phyloP scores from a whole-genome alignment of 1,139 yeast species.

The Suhomyces coccinellae region DNA sequence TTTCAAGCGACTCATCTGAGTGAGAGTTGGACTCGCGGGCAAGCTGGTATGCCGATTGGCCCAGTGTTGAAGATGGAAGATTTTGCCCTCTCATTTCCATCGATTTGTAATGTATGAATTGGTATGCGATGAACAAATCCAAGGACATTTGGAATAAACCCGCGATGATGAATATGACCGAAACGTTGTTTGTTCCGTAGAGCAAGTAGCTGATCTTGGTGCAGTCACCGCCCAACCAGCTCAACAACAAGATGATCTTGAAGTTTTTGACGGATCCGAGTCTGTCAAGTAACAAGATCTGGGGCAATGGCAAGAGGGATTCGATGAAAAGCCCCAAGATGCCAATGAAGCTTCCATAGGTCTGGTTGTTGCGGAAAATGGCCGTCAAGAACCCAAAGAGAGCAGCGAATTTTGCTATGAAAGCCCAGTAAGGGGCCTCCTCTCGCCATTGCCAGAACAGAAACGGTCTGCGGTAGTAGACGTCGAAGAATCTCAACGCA shows the following conservation, averaged over 20 bases:
- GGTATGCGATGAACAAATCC: conserved; percentile 75
- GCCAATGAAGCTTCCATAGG: conserved; percentile 64
- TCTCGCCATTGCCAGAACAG: conserved; percentile 87
- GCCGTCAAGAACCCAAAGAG: conserved; percentile 46
- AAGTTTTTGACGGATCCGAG: conserved; percentile 75
- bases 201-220: conserved; percentile 72
- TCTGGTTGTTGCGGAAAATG: conserved; percentile 37
- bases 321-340: conserved; percentile 74
- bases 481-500: conserved; percentile 62
- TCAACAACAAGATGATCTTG: conserved; percentile 67
- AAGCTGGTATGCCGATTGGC: neutral
- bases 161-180: conserved; percentile 69
- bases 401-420: conserved; percentile 50
- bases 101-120: conserved; percentile 58
- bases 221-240: conserved; percentile 90
- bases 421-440: conserved; percentile 64
- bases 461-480: conserved; percentile 62
- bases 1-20: conserved; percentile 2
- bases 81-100: conserved; percentile 11
- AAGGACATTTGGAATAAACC: conserved; percentile 79
- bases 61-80: neutral
- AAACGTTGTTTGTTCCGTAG: conserved; percentile 70
- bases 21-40: conserved; percentile 1
- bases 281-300: conserved; percentile 69
- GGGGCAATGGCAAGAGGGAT: conserved; percentile 85